Conservation (phyloP, 2,329 filamentous ascomycete genomes). For the Xylariaceae sp. region DNA sequence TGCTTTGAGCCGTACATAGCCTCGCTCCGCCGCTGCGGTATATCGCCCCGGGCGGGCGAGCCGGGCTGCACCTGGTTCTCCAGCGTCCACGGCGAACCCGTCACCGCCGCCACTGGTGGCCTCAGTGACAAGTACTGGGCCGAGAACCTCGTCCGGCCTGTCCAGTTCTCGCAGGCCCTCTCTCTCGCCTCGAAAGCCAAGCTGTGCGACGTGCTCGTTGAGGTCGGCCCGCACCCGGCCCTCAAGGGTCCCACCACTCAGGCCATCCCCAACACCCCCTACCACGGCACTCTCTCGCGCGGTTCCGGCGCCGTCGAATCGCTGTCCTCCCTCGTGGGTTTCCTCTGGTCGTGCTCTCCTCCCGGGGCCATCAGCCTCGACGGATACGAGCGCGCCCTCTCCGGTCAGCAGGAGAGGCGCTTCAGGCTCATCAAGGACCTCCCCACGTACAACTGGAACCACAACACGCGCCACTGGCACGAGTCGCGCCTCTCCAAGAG, state of each 20-base stretch:
- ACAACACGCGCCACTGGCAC: conserved; percentile 6
- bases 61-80: conserved; percentile 3
- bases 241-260: conserved; percentile 19
- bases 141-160: conserved; percentile 27
- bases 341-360: conserved; percentile 5
- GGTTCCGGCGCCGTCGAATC: conserved; percentile 1
- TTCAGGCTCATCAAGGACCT: conserved; percentile 5
- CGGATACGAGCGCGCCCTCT: neutral
- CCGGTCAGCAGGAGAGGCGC: neutral
- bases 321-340: conserved; percentile 4
- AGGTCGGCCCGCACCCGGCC: conserved; percentile 30
- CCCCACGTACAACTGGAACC: conserved; percentile 13
- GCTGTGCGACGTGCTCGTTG: conserved; percentile 20
- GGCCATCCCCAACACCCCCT: conserved; percentile 6
- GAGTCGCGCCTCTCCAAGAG: conserved; percentile 4
- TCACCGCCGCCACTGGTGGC: neutral
- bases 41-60: neutral
- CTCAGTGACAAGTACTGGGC: conserved; percentile 24
- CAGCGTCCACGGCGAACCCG: neutral
- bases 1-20: conserved; percentile 5
- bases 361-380: conserved; percentile 1
- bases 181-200: conserved; percentile 1
- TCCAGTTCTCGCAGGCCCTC: conserved; percentile 27
- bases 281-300: conserved; percentile 4
- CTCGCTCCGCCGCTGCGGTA: conserved; percentile 1